phyloP scores from a whole-genome alignment of 495 filamentous ascomycete genomes.

The Neurospora pannonica region DNA sequence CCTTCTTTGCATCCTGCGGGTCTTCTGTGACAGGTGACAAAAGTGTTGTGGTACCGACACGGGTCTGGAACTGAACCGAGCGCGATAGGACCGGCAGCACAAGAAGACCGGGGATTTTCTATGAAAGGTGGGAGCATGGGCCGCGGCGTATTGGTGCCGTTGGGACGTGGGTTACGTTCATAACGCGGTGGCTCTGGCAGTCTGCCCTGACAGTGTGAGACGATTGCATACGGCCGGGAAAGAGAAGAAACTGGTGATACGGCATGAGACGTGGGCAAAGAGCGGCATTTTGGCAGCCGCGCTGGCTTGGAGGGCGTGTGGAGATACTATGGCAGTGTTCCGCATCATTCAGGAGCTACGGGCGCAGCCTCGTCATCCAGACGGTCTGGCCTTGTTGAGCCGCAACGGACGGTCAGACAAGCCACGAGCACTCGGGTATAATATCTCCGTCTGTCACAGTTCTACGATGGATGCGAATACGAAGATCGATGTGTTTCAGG shows the following conservation, averaged over 20 bases:
- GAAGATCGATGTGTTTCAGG: conserved; percentile 52
- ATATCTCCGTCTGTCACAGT: not conserved
- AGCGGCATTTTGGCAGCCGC: not conserved
- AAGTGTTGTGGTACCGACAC: not conserved
- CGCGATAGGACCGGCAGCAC: not conserved
- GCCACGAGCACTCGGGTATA: conserved; percentile 8
- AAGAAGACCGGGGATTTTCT: not conserved
- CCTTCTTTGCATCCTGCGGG: not conserved
- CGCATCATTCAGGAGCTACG: not conserved
- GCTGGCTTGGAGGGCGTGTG: not conserved
- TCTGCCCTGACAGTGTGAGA: not conserved
- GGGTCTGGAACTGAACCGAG: not conserved
- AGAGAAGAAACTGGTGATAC: not conserved
- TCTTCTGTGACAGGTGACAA: not conserved
- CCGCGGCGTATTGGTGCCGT: not conserved
- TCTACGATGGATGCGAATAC: conserved; percentile 5
- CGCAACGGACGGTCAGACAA: conserved; percentile 1
- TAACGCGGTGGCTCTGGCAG: not conserved
- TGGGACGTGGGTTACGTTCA: not conserved
- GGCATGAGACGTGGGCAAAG: not conserved
- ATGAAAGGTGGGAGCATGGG: not conserved
- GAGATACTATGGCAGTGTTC: not conserved
- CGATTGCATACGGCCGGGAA: not conserved
- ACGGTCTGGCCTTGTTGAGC: not conserved
- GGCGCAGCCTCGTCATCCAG: not conserved